phyloP scores from a whole-genome alignment of 768 basidiomycete genomes.

The Mycena rosella region DNA sequence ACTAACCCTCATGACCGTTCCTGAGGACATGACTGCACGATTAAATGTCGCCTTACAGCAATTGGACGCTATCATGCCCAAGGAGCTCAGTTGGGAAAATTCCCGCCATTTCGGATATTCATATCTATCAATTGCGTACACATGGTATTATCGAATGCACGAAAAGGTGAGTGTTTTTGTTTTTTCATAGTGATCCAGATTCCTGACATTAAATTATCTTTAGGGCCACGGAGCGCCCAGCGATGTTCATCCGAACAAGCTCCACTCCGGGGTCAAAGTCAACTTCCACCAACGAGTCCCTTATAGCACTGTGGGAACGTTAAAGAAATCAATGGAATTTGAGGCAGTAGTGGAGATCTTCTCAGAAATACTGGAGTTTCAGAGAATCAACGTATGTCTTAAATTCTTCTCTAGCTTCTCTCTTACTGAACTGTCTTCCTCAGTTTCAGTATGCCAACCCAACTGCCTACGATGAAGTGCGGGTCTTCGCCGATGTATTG shows the following conservation, averaged over 20 bases:
- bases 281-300: slow-evolving; percentile 8
- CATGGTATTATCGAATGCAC: slow-evolving; percentile 12
- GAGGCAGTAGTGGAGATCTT: neutral
- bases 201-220: neutral
- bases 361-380: neutral
- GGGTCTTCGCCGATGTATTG: slow-evolving; percentile 3
- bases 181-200: too few relatives aligned
- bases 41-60: neutral
- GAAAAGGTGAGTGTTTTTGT: neutral
- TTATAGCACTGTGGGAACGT: neutral
- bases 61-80: neutral
- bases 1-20: slow-evolving; percentile 5
- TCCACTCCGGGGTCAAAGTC: neutral
- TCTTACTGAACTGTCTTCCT: too few relatives aligned
- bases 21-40: neutral
- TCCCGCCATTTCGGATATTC: neutral
- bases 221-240: neutral
- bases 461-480: neutral
- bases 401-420: neutral
- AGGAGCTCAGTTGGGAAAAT: slow-evolving; percentile 3
- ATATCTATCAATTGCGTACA: neutral
- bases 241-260: neutral
- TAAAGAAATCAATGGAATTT: neutral
- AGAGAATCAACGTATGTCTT: neutral
- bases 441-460: neutral